Evolutionary conservation across 768 basidiomycete species (phyloP), one percentile per base, ranked within the genome.

Genomic region (Collybia sp.): DNA sequence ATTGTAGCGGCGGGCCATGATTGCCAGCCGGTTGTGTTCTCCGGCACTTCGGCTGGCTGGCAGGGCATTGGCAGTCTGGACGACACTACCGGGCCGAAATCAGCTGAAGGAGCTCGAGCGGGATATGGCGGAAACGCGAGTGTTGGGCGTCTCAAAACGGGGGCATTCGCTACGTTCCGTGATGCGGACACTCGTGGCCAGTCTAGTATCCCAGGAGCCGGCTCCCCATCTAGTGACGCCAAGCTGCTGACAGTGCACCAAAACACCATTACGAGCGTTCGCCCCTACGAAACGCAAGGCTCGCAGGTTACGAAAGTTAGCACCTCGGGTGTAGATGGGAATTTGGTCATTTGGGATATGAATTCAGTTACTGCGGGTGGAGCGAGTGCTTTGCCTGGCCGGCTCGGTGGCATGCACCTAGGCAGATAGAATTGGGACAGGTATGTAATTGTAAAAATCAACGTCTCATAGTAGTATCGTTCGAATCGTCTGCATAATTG

Each of bases 1-100:
- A 64, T 99, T 52, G 75, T 99, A 36, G 93, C 92, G 1, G 96
- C 93, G 0, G 96, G 96, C 0, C 95, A 99, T 66, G 96, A 98
- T 62, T 99, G 96, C 69, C 93, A 94, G 60, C 96, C 96, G 1
- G 68, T 93, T 17, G 79, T 96, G 20, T 94, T 93, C 66, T 72
- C 79, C 2, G 93, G 93, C 8, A 75, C 75, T 34, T 73, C 77
- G 41, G 68, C 63, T 19, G 93, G 92, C 1, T 99, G 96, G 96
- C 72, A 80, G 39, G 69, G 79, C 37, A 69, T 79, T 32, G 87
- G 89, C 11, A 90, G 86, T 47, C 76, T 99, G 53, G 96, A 98
- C 59, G 90, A 95, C 55, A 72, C 82, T n/a, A 76, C 72, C 12
- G 64, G 74, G 1, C 53, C 68, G 35, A 76, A 75, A 46, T 66